Base-by-base conservation (phyloP, 805 yeast species). In the Saturnispora sekii region DNA sequence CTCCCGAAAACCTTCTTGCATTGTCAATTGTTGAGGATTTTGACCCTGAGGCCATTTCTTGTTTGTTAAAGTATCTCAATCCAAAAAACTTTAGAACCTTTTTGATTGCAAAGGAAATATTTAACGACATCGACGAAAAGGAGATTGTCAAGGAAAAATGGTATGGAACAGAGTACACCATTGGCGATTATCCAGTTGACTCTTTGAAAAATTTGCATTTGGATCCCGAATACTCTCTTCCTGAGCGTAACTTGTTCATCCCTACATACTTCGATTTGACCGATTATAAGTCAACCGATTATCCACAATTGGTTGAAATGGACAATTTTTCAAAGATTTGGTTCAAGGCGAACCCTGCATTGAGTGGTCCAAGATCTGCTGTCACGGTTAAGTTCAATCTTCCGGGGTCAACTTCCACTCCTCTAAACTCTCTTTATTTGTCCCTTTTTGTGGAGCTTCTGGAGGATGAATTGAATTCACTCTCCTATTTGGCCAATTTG, bases 291-390 rank as follows among this genome's bases (percentile, higher is more conserved):
- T 56, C 58, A 2, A 69, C 69, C 28, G 47, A 53, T 28, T 75
- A 74, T 48, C 96, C 97, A 1, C 67, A 67, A 32, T 66, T 87
- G 35, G 64, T 93, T 45, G 64, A 72, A 47, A 69, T 73, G 38
- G 69, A 72, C 38, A 63, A 71, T 11, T 69, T 69, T 40, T 62
- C 70, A 33, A 80, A 79, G 53, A 65, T 85, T 32, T 90, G 97
- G 97, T 85, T 70, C 61, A 90, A 90, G 60, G 82, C 82, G 54
- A 96, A 90, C 65, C 96, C 90, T 53, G 77, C 81, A 41, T 84
- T 90, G 58, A 77, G 83, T 69, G 84, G 85, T 14, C 98, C 97
- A 41, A 84, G 89, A 64, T 93, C 93, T 1, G 69, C 76, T 40
- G 75, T 88, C 29, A 74, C 76, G 34, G 59, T 86, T 43, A 68